These are phyloP conservation scores for Trametes sanguinea DNA, from an alignment of 768 basidiomycete genomes.

Conservation along the genomic window DNA sequence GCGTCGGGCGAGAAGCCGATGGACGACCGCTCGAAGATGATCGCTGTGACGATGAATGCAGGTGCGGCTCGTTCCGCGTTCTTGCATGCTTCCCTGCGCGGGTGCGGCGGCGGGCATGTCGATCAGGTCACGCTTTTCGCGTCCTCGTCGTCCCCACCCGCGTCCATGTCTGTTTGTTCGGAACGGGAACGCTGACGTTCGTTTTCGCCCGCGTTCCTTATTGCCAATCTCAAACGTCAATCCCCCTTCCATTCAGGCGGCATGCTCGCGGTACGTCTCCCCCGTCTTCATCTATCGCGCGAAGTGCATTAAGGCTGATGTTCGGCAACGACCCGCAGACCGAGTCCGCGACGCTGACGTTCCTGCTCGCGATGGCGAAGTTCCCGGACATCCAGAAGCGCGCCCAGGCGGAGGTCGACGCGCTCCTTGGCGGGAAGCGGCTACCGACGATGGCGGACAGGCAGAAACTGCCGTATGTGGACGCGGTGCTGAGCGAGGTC, in stretches of 20 bases:
- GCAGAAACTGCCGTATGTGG: constrained; percentile 21
- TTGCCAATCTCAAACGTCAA: too few relatives aligned
- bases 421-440: constrained; percentile 5
- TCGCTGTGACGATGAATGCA: constrained; percentile 26
- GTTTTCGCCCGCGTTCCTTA: too few relatives aligned
- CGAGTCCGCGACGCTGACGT: constrained; percentile 23
- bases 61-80: constrained; percentile 1
- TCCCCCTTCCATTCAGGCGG: constrained; percentile 4
- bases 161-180: neutral
- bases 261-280: constrained; percentile 19
- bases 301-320: too few relatives aligned
- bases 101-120: neutral
- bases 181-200: too few relatives aligned
- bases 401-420: constrained; percentile 28
- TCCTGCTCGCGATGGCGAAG: constrained; percentile 25
- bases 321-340: neutral
- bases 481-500: constrained; percentile 24
- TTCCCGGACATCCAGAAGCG: constrained; percentile 23
- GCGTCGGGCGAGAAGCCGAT: constrained; percentile 10
- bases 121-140: neutral
- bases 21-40: constrained; percentile 22
- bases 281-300: neutral
- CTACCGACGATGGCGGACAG: constrained; percentile 26
- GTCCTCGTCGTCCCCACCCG: neutral
- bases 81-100: neutral